A percentile compares a stretch with the other conserved stretches of the same genome.
phyloP scores from a whole-genome alignment of 2,329 filamentous ascomycete species.

The Aspergillus fumigatus region DNA sequence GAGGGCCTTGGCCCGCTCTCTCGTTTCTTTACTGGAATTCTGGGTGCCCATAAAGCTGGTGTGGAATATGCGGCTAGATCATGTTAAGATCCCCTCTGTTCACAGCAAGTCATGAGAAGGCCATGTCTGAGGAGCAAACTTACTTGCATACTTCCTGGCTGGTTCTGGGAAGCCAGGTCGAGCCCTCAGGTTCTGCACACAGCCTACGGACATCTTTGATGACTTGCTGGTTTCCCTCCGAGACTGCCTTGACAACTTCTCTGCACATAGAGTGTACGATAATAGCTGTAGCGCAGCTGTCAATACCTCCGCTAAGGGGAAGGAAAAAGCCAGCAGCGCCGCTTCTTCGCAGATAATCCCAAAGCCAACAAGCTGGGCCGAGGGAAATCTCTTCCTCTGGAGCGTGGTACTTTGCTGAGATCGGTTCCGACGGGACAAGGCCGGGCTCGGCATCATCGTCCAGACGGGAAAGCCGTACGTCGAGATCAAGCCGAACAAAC shows the following conservation, averaged over 20 bases:
- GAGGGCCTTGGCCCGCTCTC: constrained; percentile 61
- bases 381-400: constrained; percentile 66
- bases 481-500: constrained; percentile 35
- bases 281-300: constrained; percentile 35
- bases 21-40: constrained; percentile 63
- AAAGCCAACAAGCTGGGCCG: constrained; percentile 62
- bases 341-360: constrained; percentile 39
- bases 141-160: constrained; percentile 56
- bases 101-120: background rate
- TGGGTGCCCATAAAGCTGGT: constrained; percentile 69
- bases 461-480: constrained; percentile 30
- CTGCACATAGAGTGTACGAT: constrained; percentile 40
- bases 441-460: constrained; percentile 42
- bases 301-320: constrained; percentile 38
- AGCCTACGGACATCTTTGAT: constrained; percentile 52
- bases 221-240: constrained; percentile 44
- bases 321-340: constrained; percentile 37
- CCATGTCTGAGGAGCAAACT: background rate
- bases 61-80: constrained; percentile 49
- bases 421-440: constrained; percentile 42
- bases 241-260: constrained; percentile 32
- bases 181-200: constrained; percentile 44
- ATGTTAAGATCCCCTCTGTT: background rate
- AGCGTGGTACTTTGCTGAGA: constrained; percentile 51
- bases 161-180: constrained; percentile 50